These are phyloP conservation scores for Aspergillus nidulans DNA, from an alignment of 495 filamentous ascomycete species.

Conservation along the genomic window DNA sequence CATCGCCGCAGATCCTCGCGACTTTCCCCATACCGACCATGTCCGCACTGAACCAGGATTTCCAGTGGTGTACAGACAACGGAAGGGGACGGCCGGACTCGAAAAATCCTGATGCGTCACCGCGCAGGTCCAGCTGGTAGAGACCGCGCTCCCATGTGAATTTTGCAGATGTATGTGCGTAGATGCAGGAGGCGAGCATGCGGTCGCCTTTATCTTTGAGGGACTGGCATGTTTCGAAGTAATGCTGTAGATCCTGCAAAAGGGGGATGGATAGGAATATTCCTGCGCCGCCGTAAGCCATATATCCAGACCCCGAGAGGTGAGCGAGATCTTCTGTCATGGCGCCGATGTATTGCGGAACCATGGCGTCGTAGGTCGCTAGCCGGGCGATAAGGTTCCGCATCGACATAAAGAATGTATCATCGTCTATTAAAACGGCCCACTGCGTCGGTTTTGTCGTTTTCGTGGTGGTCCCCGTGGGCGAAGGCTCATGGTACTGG, in stretches of 20 bases:
- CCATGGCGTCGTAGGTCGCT: conserved; percentile 37
- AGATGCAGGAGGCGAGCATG: conserved; percentile 49
- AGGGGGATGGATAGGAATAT: conserved; percentile 53
- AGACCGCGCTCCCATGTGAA: conserved; percentile 49
- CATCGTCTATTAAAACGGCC: conserved; percentile 64
- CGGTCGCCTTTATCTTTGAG: conserved; percentile 40
- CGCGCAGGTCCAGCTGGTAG: conserved; percentile 48
- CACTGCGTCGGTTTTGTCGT: conserved; percentile 25
- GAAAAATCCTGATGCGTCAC: conserved; percentile 52
- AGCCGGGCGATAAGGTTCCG: conserved; percentile 42
- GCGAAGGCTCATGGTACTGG: conserved; percentile 20
- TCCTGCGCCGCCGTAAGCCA: conserved; percentile 57
- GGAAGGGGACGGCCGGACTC: conserved; percentile 47
- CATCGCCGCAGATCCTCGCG: conserved; percentile 49
- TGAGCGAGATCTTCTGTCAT: conserved; percentile 50
- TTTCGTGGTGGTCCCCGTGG: background rate
- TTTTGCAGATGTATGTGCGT: conserved; percentile 43
- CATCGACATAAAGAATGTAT: conserved; percentile 62
- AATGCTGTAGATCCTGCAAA: conserved; percentile 31
- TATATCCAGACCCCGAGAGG: conserved; percentile 38
- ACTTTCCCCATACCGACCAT: conserved; percentile 48
- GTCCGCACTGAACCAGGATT: conserved; percentile 50
- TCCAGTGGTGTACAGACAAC: conserved; percentile 57
- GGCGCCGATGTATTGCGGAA: conserved; percentile 51
- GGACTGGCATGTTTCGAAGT: conserved; percentile 33